Percentiles rank a stretch among this genome's conserved stretches.
Conservation (phyloP, 345 rosid genomes). For the Melaleuca alternifolia region DNA sequence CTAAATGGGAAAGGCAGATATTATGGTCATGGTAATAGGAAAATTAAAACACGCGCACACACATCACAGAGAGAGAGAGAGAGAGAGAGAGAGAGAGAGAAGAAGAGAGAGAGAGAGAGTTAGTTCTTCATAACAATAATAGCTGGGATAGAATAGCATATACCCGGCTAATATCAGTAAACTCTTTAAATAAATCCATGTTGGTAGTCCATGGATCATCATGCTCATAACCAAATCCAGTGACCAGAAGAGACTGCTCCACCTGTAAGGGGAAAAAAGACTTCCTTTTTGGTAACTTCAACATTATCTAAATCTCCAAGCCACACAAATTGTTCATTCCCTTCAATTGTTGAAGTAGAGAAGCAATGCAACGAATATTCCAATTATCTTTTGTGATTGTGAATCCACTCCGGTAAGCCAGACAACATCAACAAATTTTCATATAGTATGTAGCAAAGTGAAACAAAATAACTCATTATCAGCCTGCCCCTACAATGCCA, state of each 20-base stretch:
- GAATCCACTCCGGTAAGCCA: background rate
- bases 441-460: background rate
- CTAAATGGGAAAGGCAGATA: background rate
- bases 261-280: constrained; percentile 30
- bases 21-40: background rate
- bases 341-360: background rate
- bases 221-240: constrained; percentile 97
- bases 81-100: background rate
- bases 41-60: background rate
- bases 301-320: background rate
- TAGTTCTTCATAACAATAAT: background rate
- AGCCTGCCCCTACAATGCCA: background rate
- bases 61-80: background rate
- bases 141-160: constrained; percentile 5
- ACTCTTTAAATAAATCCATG: constrained; percentile 87
- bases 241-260: constrained; percentile 86
- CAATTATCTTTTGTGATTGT: background rate
- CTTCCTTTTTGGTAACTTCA: background rate
- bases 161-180: constrained; percentile 88
- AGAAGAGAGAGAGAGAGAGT: background rate
- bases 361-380: background rate
- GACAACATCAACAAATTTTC: background rate
- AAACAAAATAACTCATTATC: background rate
- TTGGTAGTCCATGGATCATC: constrained; percentile 90
- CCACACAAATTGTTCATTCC: background rate